Base-by-base conservation (phyloP, 1,284 basidiomycete genomes). In the Ceratobasidium sp. region DNA sequence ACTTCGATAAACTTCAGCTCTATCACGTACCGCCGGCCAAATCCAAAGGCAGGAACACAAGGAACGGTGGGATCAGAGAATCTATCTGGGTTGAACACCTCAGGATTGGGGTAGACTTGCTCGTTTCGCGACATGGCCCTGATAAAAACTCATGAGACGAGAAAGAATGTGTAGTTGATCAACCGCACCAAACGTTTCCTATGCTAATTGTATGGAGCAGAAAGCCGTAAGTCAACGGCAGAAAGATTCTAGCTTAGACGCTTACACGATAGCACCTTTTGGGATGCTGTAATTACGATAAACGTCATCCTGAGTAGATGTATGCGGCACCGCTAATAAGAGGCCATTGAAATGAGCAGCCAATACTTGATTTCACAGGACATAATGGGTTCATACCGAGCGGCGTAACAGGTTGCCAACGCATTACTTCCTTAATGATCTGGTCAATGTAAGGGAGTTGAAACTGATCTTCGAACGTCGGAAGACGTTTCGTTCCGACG, bases 401-500 rank as follows among this genome's bases (percentile, higher is more conserved):
- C 15, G 79, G 77, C 5, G 79, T 80, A 5, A 81, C 68, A 1
- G 82, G 82, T 42, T 82, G 67, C 81, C 82, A 82, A 44, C 82
- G 66, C 44, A 83, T 80, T n/a, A 79, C 78, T 68, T 83, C 82
- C 18, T 79, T 78, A n/a, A 83, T 77, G 15, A 83, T 40, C 0
- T 82, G 81, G 6, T 80, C 72, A 7, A 82, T 61, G 63, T 81
- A 83, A 0, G 82, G 82, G 23, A 82, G 73, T 20, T 80, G 53
- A 28, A 78, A 73, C 53, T 33, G 66, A 23, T 81, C 79, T 58
- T 78, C 79, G 23, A 69, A 70, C 1, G 23, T 66, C 6, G 81
- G 81, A 2, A 80, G 55, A 46, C 70, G 53, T 26, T 79, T 71
- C 2, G 15, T 9, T 20, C 80, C 81, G 63, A 80, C 69, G 2